Evolutionary conservation across 257 asterid species (phyloP).

Genomic region (Scutellaria minor): DNA sequence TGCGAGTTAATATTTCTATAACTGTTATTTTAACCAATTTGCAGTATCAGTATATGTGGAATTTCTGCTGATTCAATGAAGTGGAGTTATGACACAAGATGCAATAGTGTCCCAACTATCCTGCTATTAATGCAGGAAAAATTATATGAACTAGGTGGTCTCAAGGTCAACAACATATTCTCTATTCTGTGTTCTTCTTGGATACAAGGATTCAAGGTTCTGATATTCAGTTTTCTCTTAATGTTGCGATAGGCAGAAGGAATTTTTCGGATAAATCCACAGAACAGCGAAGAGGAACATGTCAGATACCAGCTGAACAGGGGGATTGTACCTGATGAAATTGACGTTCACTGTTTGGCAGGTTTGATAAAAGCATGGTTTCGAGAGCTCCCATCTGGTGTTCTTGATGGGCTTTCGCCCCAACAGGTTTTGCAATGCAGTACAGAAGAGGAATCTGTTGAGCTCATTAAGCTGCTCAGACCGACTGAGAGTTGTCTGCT

Average conservation of each 20-base stretch:
- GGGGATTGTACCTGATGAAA: slow-evolving; percentile 78
- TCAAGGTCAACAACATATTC: slow-evolving; percentile 51
- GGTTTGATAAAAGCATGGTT: slow-evolving; percentile 94
- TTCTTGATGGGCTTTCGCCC: slow-evolving; percentile 84
- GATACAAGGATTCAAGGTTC: background rate
- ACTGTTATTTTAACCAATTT: slow-evolving; percentile 28
- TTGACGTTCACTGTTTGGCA: slow-evolving; percentile 85
- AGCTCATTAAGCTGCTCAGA: slow-evolving; percentile 63
- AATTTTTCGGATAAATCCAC: slow-evolving; percentile 91
- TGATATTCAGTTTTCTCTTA: slow-evolving; percentile 4
- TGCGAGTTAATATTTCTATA: background rate
- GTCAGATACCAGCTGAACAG: slow-evolving; percentile 76
- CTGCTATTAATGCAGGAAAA: slow-evolving; percentile 77
- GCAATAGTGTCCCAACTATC: slow-evolving; percentile 89
- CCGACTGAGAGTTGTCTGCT: slow-evolving; percentile 76
- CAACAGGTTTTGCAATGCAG: slow-evolving; percentile 71
- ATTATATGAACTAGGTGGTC: slow-evolving; percentile 68
- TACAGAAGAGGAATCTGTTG: slow-evolving; percentile 64
- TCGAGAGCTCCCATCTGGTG: slow-evolving; percentile 82
- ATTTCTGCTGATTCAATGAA: slow-evolving; percentile 94
- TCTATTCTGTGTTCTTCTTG: background rate
- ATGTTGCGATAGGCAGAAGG: slow-evolving; percentile 74
- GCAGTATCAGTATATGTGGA: slow-evolving; percentile 81
- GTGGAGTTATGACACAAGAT: slow-evolving; percentile 78
- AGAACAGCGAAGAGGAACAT: slow-evolving; percentile 71